Evolutionary conservation across 192 early-diverging fungal genomes (phyloP), one percentile per base, ranked within the genome.

Genomic region (Podila horticola): DNA sequence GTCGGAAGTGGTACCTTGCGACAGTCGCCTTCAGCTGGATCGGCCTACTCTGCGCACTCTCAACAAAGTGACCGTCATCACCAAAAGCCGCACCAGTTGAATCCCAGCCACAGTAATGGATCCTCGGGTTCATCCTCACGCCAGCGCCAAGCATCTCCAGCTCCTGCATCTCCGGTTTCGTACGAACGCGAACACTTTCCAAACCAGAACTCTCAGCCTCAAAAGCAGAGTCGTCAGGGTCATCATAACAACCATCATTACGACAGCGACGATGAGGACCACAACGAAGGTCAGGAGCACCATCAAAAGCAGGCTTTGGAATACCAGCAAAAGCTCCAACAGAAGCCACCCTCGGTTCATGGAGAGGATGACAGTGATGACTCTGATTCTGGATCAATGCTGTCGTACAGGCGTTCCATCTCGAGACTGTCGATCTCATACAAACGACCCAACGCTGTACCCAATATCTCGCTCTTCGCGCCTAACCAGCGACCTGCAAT

Each of bases 341-440:
- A 81, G 29, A 73, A 67, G 15, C 77, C 77, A 10, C 71, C 77
- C 1, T 69, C 71, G 7, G 62, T 69, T 30, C 61, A 69, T 28
- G 77, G 59, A 26, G 77, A 69, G 6, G 69, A 69, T 4, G 70
- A 58, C 9, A 50, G 64, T 49, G 77, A 81, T 13, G 77, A 81
- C 29, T 72, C 70, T 19, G 77, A 81, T n/a, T 52, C 77, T 15
- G 77, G 77, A 52, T 72, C 77, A 2, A 60, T 81, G n/a, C 1
- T 65, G 5, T 81, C 77, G 0, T 81, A 73, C 22, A 59, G 67
- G n/a, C 41, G 77, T 7, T 81, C 77, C 4, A 81, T 81, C 41
- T 71, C 72, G 5, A 33, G 71, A 31, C 48, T 81, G 1, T 81
- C 77, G 17, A 69, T 81, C 64, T 62, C 77, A 0, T 81, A 81